Evolutionary conservation across 805 yeast genomes (phyloP).

Genomic region (Candida vartiovaarae): DNA sequence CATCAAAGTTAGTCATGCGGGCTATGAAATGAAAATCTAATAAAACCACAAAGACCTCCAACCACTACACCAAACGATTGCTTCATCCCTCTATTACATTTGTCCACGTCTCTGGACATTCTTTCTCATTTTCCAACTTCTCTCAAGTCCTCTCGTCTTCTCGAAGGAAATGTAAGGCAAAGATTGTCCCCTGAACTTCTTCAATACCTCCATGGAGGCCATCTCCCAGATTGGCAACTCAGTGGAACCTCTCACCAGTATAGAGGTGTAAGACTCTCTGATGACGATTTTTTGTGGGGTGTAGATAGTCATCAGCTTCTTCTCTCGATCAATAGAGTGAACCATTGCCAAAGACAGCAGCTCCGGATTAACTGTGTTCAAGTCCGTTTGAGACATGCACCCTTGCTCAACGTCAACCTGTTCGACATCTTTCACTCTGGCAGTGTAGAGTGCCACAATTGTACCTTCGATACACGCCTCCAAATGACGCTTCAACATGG

Average conservation of each 20-base stretch:
- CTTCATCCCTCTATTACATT: conserved; percentile 15
- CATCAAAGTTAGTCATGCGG: too few relatives aligned
- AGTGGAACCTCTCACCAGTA: conserved; percentile 56
- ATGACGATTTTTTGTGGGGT: conserved; percentile 33
- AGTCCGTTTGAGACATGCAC: conserved; percentile 11
- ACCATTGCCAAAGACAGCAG: conserved; percentile 53
- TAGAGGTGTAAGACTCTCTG: not conserved
- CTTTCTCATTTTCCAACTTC: conserved; percentile 50
- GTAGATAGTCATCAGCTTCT: conserved; percentile 44
- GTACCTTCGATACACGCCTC: conserved; percentile 30
- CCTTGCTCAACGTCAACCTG: not conserved
- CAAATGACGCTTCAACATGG: conserved; percentile 28
- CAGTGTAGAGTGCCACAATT: conserved; percentile 26
- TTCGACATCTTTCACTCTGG: not conserved
- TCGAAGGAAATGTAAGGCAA: conserved; percentile 41
- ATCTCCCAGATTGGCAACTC: conserved; percentile 59
- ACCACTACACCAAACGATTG: not conserved
- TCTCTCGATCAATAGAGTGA: conserved; percentile 50
- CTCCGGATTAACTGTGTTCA: conserved; percentile 5
- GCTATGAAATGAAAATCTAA: not conserved
- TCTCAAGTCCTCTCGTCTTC: conserved; percentile 38
- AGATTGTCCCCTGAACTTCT: conserved; percentile 12
- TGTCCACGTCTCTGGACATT: conserved; percentile 44
- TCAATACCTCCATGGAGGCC: conserved; percentile 18
- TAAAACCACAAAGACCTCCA: too few relatives aligned